Base-by-base conservation (phyloP, 192 early-diverging fungal species). In the Lunasporangiospora selenospora region DNA sequence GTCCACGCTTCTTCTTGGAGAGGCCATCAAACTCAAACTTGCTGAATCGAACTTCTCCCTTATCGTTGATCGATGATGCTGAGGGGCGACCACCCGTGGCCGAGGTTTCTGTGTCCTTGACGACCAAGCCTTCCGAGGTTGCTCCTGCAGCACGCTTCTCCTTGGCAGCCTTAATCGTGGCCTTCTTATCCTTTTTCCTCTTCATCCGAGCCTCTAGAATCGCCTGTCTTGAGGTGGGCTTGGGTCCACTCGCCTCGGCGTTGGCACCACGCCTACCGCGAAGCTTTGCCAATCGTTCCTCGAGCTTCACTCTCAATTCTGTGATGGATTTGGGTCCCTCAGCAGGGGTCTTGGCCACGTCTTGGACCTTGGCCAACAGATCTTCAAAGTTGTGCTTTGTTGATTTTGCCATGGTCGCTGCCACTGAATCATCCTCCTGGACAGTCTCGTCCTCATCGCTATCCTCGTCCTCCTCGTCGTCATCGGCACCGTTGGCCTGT, bases 191-290 rank as follows among this genome's bases (percentile, higher is more conserved):
- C 77, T 85, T 82, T 81, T 87, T 84, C 65, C 81, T 78, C 80
- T 87, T 89, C 66, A 87, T 69, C 66, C 93, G 86, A 70, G 81
- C 88, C 57, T 93, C 85, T 43, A 94, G 73, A 62, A 93, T 87
- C 11, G 90, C 90, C 47, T 93, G 88, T 34, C 92, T 77, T 43
- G 82, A 84, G 18, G 75, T 70, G 11, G 85, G 80, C 30, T 81
- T 83, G 16, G 81, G 61, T 4, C 69, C 42, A 29, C 81, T 83
- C 49, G 65, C 73, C 47, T 61, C 60, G 13, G 57, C 59, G 45
- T 34, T 44, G 23, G 44, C 59, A 9, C 58, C 59, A 41, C 62
- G 53, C 12, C 47, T 42, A 24, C 59, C 62, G 57, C 70, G 65
- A 32, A 79, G 19, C 53, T 65, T 65, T 16, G 70, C 44, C 23